Percentiles rank a stretch among this genome's conserved stretches.
Conservation (phyloP, 495 filamentous ascomycete genomes). For the Neurospora sp. region DNA sequence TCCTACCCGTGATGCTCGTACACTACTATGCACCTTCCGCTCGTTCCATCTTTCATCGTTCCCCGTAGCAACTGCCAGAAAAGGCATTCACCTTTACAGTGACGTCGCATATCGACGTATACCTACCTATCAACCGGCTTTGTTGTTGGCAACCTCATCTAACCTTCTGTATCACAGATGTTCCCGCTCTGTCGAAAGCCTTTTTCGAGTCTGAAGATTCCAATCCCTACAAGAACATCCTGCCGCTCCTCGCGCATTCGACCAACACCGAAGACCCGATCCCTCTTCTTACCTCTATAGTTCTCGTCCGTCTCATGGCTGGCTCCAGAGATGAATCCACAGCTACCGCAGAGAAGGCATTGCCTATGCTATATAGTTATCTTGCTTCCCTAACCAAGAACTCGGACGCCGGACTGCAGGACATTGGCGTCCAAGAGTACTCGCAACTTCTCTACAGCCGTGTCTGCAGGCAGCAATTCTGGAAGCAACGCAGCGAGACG, state of each 20-base stretch:
- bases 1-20: background rate
- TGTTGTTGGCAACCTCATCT: background rate
- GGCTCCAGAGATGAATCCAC: constrained; percentile 47
- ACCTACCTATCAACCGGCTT: background rate
- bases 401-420: constrained; percentile 72
- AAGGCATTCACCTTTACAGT: background rate
- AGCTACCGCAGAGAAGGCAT: constrained; percentile 56
- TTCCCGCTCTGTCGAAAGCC: constrained; percentile 63
- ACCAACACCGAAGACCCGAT: constrained; percentile 76
- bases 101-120: background rate
- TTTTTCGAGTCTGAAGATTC: constrained; percentile 59
- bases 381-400: constrained; percentile 72
- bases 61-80: background rate
- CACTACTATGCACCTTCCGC: background rate
- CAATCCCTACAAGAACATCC: constrained; percentile 67
- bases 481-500: constrained; percentile 76
- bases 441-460: constrained; percentile 73
- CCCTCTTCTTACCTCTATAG: constrained; percentile 79
- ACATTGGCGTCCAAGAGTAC: constrained; percentile 89
- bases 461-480: constrained; percentile 73
- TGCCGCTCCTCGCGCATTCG: constrained; percentile 75
- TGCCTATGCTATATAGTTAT: constrained; percentile 80
- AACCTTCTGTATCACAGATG: constrained; percentile 43
- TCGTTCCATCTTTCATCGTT: background rate
- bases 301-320: constrained; percentile 74